Conservation (phyloP, 2,329 filamentous ascomycete genomes). For the Colletotrichum neosansevieriae region DNA sequence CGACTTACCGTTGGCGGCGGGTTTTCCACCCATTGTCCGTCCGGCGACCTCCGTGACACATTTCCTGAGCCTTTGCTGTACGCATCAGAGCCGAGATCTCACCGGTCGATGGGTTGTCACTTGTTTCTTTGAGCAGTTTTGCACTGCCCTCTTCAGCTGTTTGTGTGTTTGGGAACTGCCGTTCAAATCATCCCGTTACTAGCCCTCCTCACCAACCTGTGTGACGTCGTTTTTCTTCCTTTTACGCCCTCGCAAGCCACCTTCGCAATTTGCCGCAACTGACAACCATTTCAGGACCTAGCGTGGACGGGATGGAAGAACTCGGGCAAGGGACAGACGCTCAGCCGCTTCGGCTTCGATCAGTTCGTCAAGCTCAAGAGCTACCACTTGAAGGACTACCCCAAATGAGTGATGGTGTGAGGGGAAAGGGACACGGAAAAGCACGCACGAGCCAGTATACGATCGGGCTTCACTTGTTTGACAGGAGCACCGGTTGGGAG, state of each 20-base stretch:
- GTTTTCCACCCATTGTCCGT: not conserved
- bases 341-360: slow-evolving; percentile 92
- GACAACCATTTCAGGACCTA: slow-evolving; percentile 71
- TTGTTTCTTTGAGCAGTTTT: not conserved
- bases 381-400: slow-evolving; percentile 89
- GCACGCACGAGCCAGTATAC: slow-evolving; percentile 1
- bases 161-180: slow-evolving; percentile 7
- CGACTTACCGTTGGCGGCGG: slow-evolving; percentile 24
- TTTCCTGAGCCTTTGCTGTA: not conserved
- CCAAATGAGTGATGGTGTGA: slow-evolving; percentile 60
- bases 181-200: not conserved
- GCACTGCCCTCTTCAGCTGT: not conserved
- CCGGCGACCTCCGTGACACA: slow-evolving; percentile 13
- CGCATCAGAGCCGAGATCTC: not conserved
- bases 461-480: not conserved
- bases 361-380: slow-evolving; percentile 98
- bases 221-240: slow-evolving; percentile 16
- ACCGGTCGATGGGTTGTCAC: not conserved
- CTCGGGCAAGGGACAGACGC: slow-evolving; percentile 89
- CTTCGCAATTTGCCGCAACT: slow-evolving; percentile 34
- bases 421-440: not conserved
- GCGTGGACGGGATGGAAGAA: slow-evolving; percentile 99
- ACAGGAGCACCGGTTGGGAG: slow-evolving; percentile 12
- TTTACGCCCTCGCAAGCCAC: slow-evolving; percentile 40
- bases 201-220: not conserved